These are phyloP conservation scores for Pseudogymnoascus pannorum DNA, from an alignment of 2,329 filamentous ascomycete genomes.

Conservation along the genomic window DNA sequence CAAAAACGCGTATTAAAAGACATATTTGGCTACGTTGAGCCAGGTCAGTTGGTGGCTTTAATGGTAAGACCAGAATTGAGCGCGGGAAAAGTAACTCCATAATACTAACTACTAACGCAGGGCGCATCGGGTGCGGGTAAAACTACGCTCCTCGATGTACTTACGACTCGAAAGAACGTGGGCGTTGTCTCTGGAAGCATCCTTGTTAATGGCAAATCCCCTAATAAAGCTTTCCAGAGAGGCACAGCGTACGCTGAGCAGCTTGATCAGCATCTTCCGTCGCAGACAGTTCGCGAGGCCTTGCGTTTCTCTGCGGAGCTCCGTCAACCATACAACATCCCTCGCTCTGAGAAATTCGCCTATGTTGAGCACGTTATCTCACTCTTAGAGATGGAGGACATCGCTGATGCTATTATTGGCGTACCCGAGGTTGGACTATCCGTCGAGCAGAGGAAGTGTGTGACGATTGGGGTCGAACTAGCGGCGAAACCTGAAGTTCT, in stretches of 20 bases:
- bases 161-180: slow-evolving; percentile 80
- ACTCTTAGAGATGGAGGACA: slow-evolving; percentile 60
- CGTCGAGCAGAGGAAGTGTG: slow-evolving; percentile 53
- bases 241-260: slow-evolving; percentile 73
- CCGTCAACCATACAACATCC: slow-evolving; percentile 67
- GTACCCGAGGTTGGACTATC: slow-evolving; percentile 54
- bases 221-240: slow-evolving; percentile 78
- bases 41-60: slow-evolving; percentile 58
- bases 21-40: slow-evolving; percentile 74
- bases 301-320: slow-evolving; percentile 83
- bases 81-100: no score
- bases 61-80: no score
- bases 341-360: slow-evolving; percentile 70
- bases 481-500: slow-evolving; percentile 50
- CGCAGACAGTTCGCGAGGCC: slow-evolving; percentile 79
- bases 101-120: no score
- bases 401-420: slow-evolving; percentile 59
- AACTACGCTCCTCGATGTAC: slow-evolving; percentile 76
- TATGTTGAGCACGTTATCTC: slow-evolving; percentile 70
- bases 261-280: slow-evolving; percentile 80
- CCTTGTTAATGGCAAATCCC: slow-evolving; percentile 55
- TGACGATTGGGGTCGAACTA: slow-evolving; percentile 54
- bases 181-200: slow-evolving; percentile 83
- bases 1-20: slow-evolving; percentile 68
- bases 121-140: slow-evolving; percentile 64